phyloP scores from a whole-genome alignment of 2,329 filamentous ascomycete species.

The Alternaria novae-zelandiae region DNA sequence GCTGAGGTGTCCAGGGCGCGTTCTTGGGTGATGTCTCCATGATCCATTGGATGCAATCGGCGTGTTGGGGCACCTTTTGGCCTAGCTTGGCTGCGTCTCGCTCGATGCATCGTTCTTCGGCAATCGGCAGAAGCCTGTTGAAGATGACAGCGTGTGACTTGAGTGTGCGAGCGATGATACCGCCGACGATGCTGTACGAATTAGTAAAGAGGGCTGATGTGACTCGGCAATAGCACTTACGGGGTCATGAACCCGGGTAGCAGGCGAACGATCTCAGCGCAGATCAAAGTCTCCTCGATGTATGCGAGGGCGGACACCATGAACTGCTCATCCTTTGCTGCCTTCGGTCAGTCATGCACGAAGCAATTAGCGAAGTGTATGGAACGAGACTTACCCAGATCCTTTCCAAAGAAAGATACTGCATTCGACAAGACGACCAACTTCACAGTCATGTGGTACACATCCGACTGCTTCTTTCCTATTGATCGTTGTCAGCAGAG shows the following conservation, averaged over 20 bases:
- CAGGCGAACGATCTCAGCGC: conserved; percentile 32
- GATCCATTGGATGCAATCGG: conserved; percentile 45
- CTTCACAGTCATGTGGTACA: conserved; percentile 20
- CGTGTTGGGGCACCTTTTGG: conserved; percentile 15
- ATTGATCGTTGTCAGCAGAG: background rate
- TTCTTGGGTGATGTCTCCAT: conserved; percentile 37
- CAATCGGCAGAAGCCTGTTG: conserved; percentile 20
- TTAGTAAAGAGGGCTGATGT: background rate
- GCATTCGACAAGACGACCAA: conserved; percentile 21
- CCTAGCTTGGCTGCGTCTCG: conserved; percentile 16
- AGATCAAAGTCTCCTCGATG: conserved; percentile 32
- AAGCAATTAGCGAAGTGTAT: background rate
- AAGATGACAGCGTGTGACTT: conserved; percentile 22
- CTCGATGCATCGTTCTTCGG: conserved; percentile 19
- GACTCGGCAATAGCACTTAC: background rate
- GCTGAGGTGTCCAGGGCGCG: conserved; percentile 33
- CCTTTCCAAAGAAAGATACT: conserved; percentile 23
- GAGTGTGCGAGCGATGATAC: conserved; percentile 18
- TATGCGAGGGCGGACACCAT: conserved; percentile 26
- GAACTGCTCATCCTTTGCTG: conserved; percentile 31
- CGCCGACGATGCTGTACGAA: conserved; percentile 6
- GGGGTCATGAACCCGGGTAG: conserved; percentile 21
- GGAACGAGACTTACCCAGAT: conserved; percentile 8
- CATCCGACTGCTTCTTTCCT: conserved; percentile 16
- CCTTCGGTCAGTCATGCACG: background rate